Conservation (phyloP, 768 basidiomycete species). For the Podaxis mareebaensis region DNA sequence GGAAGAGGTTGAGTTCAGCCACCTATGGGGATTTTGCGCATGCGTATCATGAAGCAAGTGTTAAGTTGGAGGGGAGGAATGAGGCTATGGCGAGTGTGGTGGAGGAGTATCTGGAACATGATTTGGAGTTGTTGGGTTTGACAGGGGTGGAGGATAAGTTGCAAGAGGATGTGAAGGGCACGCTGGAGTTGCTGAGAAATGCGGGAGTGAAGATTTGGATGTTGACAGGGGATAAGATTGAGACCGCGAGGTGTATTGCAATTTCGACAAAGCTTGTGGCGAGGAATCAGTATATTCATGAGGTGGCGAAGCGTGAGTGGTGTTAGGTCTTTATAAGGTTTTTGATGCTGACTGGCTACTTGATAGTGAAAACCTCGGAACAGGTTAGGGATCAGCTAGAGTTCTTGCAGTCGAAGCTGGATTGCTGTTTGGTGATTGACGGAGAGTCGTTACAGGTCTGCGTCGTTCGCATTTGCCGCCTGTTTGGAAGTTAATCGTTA, state of each 20-base stretch:
- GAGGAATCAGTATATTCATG: conserved; percentile 96
- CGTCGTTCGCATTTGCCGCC: background rate
- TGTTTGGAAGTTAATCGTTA: background rate
- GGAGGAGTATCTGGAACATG: conserved; percentile 75
- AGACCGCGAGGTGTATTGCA: conserved; percentile 97
- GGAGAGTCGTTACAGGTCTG: conserved; percentile 91
- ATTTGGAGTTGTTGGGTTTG: conserved; percentile 88
- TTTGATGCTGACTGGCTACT: conserved; percentile 9
- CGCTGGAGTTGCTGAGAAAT: conserved; percentile 89
- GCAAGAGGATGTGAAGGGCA: conserved; percentile 95
- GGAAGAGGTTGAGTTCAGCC: conserved; percentile 71
- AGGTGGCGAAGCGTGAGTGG: conserved; percentile 84
- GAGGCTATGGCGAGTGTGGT: conserved; percentile 81
- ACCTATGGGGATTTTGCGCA: conserved; percentile 74
- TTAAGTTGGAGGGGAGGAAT: conserved; percentile 75
- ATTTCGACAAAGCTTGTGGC: conserved; percentile 96
- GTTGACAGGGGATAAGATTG: conserved; percentile 99
- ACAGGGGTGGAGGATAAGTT: conserved; percentile 99
- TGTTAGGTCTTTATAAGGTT: conserved; percentile 4
- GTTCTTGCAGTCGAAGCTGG: conserved; percentile 90
- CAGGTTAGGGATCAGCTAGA: conserved; percentile 87
- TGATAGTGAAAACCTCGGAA: conserved; percentile 79
- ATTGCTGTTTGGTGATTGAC: conserved; percentile 98
- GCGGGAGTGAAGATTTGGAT: conserved; percentile 99
- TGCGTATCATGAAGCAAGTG: conserved; percentile 74